Conservation (phyloP, 148 eudicot genomes). For the Pouteria glomerata region DNA sequence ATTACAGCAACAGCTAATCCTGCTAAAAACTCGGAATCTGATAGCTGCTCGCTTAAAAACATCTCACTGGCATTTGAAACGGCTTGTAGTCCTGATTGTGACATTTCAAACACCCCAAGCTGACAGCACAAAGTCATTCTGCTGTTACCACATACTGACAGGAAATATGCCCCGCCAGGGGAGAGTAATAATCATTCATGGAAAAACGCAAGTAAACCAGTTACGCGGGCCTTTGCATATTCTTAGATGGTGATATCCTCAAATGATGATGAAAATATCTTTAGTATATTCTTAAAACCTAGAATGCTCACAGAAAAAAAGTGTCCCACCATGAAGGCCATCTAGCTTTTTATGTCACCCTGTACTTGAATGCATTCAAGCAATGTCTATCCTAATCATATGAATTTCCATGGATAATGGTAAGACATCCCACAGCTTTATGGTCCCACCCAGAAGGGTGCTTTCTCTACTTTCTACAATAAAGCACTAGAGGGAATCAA, state of each 20-base stretch:
- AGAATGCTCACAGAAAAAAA: neutral
- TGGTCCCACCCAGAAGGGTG: neutral
- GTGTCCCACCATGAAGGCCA: neutral
- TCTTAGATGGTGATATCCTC: neutral
- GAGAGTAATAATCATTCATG: neutral
- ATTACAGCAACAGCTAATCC: slow-evolving; percentile 84
- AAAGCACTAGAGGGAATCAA: too few species aligned
- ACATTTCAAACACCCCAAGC: slow-evolving; percentile 96
- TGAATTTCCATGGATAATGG: neutral
- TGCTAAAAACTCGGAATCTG: slow-evolving; percentile 77
- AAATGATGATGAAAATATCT: neutral
- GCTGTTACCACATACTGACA: slow-evolving; percentile 5
- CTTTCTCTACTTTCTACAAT: too few species aligned
- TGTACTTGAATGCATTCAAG: neutral
- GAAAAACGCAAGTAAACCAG: neutral
- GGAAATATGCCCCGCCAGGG: neutral
- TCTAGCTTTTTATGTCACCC: neutral
- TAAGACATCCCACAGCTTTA: neutral
- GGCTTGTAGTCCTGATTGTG: slow-evolving; percentile 67
- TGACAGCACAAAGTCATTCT: slow-evolving; percentile 25
- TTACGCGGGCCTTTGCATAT: neutral
- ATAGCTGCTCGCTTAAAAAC: slow-evolving; percentile 63
- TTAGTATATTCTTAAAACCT: neutral
- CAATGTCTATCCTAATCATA: neutral
- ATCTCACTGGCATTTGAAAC: slow-evolving; percentile 84